Evolutionary conservation across 176 grass and related monocot genomes (phyloP).

Genomic region (Aegilops umbellulata): DNA sequence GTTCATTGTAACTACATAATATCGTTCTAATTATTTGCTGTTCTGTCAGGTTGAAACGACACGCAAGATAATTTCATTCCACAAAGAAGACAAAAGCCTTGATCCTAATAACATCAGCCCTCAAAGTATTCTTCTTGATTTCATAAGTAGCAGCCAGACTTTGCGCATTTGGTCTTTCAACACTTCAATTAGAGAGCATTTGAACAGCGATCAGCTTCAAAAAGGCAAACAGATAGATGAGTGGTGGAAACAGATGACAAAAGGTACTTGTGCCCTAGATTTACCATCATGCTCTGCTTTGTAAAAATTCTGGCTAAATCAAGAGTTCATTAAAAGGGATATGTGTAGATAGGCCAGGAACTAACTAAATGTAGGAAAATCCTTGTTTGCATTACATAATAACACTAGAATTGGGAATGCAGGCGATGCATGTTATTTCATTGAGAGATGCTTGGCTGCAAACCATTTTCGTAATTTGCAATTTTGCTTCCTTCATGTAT

Average conservation of each 20-base stretch:
- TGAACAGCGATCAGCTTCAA: conserved; percentile 95
- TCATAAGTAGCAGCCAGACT: conserved; percentile 96
- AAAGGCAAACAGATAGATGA: conserved; percentile 99
- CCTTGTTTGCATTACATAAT: not conserved
- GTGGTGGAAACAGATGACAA: conserved; percentile 93
- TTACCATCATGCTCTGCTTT: conserved; percentile 18
- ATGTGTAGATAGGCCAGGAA: conserved; percentile 3
- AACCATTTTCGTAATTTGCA: not conserved
- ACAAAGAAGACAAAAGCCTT: conserved; percentile 95
- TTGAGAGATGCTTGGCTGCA: conserved; percentile 24
- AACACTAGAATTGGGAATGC: conserved; percentile 15
- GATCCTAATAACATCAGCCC: conserved; percentile 70
- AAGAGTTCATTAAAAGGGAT: not conserved
- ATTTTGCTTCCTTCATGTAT: not conserved
- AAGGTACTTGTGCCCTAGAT: conserved; percentile 58
- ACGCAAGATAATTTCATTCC: conserved; percentile 98
- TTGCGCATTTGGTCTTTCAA: conserved; percentile 98
- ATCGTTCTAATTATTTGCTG: conserved; percentile 28
- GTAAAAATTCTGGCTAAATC: not conserved
- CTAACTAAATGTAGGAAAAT: not conserved
- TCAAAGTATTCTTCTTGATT: conserved; percentile 97
- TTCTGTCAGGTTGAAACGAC: conserved; percentile 83
- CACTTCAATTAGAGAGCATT: conserved; percentile 79
- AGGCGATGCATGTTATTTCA: not conserved
- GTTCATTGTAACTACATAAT: conserved; percentile 17